Evolutionary conservation across 108 stramenopile genomes (phyloP), one percentile per base, ranked within the genome.

Genomic region (Epithemia pelagica): DNA sequence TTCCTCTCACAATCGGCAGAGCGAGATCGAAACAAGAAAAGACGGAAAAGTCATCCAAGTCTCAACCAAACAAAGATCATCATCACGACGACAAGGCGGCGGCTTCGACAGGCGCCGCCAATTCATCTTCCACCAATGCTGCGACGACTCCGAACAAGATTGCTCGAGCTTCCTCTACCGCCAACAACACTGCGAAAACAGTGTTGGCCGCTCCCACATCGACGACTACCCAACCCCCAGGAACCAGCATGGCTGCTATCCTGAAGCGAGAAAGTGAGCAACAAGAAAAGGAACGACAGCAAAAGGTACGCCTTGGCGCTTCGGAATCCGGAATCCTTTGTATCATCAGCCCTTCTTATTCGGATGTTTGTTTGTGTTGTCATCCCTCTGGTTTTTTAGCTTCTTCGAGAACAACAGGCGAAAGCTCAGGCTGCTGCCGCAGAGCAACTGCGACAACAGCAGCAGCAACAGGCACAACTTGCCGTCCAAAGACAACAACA

Each of bases 1-100:
- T 96, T 22, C 95, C 95, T 0, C 63, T 96, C 52, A 95, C 93
- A 3, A 96, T 96, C 70, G 96, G 96, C 26, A 77, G 96, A 7
- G 94, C 96, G 0, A 61, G 83, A 29, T 68, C 54, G 2, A 55
- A 32, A 52, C 30, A 61, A 53, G 73, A 31, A 25, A 71, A 61
- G 52, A 37, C 46, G 31, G 66, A 56, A 59, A 59, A 32, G 52
- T 15, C 37, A 10, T 5, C 37, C 15, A 46, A 46, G 15, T 5
- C 37, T 10, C 37, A 46, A 15, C n/a, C n/a, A n/a, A n/a, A 15
- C 2, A 2, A 27, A 52, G 2, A 10, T 3, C 21, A 62, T 61
- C 8, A 23, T 33, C n/a, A 63, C 62, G 58, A 27, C 53, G 62
- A 28, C 68, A 23, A 57, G 56, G 37, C 25, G 20, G 68, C 25